phyloP scores from a whole-genome alignment of 2,329 filamentous ascomycete species.

The Metarhizium brunneum region DNA sequence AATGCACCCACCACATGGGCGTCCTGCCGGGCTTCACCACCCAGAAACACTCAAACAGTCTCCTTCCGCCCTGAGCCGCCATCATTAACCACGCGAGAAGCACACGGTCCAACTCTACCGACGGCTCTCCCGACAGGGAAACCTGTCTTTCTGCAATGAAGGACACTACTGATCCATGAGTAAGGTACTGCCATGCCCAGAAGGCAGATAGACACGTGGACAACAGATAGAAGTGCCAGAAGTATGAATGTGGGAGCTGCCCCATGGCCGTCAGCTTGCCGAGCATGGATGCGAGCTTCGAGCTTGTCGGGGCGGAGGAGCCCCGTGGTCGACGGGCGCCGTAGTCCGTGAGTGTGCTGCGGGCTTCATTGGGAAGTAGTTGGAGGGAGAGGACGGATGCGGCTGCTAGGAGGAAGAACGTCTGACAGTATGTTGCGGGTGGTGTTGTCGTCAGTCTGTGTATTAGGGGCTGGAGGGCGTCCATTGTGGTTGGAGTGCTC shows the following conservation, averaged over 20 bases:
- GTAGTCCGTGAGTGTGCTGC: conserved; percentile 38
- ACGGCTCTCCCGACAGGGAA: conserved; percentile 5
- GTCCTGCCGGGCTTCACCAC: conserved; percentile 55
- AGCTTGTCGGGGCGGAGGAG: neutral
- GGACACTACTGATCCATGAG: conserved; percentile 43
- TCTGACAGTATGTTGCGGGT: conserved; percentile 31
- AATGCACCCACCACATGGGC: conserved; percentile 80
- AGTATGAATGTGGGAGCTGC: conserved; percentile 80
- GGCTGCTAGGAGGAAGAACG: conserved; percentile 36
- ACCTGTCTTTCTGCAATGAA: conserved; percentile 32
- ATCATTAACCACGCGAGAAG: conserved; percentile 63
- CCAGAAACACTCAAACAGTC: conserved; percentile 64
- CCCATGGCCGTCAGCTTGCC: conserved; percentile 21
- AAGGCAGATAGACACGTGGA: conserved; percentile 62
- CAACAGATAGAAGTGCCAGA: conserved; percentile 74
- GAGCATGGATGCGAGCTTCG: neutral
- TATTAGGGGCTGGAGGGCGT: neutral
- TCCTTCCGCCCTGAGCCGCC: conserved; percentile 62
- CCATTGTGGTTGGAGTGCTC: neutral
- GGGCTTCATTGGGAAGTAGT: conserved; percentile 33
- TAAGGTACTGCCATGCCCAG: conserved; percentile 60
- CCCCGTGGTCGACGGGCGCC: conserved; percentile 31
- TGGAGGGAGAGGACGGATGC: conserved; percentile 32
- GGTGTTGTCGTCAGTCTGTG: conserved; percentile 2
- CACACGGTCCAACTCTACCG: conserved; percentile 53